A percentile compares a stretch with the other conserved stretches of the same genome.
Conservation (phyloP, 2,329 filamentous ascomycete species). For the Aspergillus bombycis region DNA sequence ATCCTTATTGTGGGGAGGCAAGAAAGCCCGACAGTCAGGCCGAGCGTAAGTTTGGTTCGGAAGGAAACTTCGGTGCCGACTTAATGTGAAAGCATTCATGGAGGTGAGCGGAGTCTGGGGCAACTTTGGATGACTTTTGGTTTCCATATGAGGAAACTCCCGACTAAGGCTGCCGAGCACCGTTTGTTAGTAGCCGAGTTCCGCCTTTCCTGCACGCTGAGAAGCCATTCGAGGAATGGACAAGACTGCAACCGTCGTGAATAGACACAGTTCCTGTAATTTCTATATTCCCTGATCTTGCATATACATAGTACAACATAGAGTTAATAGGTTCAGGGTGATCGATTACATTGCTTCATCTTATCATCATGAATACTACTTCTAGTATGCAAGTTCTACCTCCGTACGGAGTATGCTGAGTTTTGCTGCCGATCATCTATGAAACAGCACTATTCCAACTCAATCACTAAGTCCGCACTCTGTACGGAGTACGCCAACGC, state of each 20-base stretch:
- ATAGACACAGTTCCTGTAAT: neutral
- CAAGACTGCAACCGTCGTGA: neutral
- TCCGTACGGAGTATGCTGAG: neutral
- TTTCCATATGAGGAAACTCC: constrained; percentile 26
- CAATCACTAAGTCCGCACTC: neutral
- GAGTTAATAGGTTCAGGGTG: neutral
- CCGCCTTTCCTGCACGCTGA: constrained; percentile 22
- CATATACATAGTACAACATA: neutral
- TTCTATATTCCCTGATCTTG: neutral
- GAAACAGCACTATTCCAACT: neutral
- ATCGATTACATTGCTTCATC: neutral
- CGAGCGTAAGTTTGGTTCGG: constrained; percentile 21
- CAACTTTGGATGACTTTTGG: constrained; percentile 7
- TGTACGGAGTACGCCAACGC: neutral
- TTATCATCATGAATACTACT: neutral
- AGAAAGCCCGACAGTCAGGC: constrained; percentile 14
- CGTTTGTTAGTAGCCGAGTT: constrained; percentile 26
- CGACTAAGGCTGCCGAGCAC: constrained; percentile 27
- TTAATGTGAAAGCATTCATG: constrained; percentile 13
- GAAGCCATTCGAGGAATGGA: neutral
- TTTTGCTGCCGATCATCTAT: neutral
- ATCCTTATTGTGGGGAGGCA: constrained; percentile 12
- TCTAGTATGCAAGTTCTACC: too few relatives aligned
- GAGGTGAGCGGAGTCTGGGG: constrained; percentile 17
- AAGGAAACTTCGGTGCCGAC: constrained; percentile 23